Base-by-base conservation (phyloP, 768 basidiomycete genomes). In the Lactarius deliciosus region DNA sequence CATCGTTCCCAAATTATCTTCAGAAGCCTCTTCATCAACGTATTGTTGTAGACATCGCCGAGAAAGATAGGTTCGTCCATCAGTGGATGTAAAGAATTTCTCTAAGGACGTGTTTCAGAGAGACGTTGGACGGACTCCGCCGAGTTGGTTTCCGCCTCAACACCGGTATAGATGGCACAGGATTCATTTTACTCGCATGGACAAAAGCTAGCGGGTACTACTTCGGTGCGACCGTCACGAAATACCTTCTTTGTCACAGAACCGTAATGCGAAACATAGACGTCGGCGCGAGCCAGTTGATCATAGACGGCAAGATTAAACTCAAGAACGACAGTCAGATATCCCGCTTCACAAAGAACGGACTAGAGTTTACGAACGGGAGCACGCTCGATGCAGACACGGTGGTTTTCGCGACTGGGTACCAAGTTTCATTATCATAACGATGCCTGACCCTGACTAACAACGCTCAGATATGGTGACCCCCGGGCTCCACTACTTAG, bases 141-240 rank as follows among this genome's bases (percentile, higher is more conserved):
- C 78, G 77, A 66, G 78, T 77, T 3, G 88, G 89, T 15, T 90
- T 89, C 77, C 81, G 80, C 57, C 71, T 79, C 9, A 84, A 80
- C 47, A 70, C 73, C 5, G 87, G 86, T 7, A 77, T 77, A 25
- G 80, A 83, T 6, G 81, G 77, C n/a, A 76, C 81, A 1, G 87
- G 88, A 0, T 77, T 83, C 61, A 64, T 81, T 4, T 73, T 82
- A 32, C 74, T 83, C 25, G 81, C 79, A 11, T 84, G 79, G 75
- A 72, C 68, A 5, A 79, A 76, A 56, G 82, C 75, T 1, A 85
- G 86, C 47, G 86, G 90, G 7, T 90, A 87, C 74, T 91, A 91
- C 75, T 76, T 89, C 1, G 87, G 89, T 84, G 65, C 30, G 77
- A 62, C 13, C 45, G 36, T 45, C 53, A 32, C 38, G 15, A n/a